Evolutionary conservation across 73 alveolate genomes (phyloP).

Genomic region (Loxodes magnus): DNA sequence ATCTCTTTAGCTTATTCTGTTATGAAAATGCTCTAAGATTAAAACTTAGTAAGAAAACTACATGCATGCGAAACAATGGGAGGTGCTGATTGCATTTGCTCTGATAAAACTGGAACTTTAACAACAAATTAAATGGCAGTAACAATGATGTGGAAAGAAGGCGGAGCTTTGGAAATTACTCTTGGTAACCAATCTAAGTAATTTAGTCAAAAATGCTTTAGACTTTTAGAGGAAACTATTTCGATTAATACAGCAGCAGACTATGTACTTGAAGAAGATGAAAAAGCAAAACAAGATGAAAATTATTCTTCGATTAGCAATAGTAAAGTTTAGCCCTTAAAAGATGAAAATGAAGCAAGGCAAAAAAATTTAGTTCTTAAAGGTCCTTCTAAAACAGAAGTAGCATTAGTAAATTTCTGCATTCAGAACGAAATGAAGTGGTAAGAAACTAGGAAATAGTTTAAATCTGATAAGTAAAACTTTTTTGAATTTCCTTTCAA

Average conservation of each 20-base stretch:
- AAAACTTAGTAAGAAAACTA: slow-evolving; percentile 69
- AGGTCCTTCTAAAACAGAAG: not conserved
- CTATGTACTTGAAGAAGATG: not conserved
- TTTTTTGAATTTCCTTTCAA: slow-evolving; percentile 51
- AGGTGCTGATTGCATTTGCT: slow-evolving; percentile 75
- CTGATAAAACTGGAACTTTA: slow-evolving; percentile 90
- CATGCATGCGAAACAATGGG: slow-evolving; percentile 95
- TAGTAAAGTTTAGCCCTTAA: too few species aligned
- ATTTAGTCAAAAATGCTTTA: not conserved
- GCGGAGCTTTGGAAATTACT: not conserved
- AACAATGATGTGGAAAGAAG: slow-evolving; percentile 9
- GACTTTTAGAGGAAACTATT: not conserved
- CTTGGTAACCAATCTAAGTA: not conserved
- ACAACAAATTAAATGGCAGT: slow-evolving; percentile 60
- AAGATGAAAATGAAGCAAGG: not conserved
- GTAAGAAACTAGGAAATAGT: slow-evolving; percentile 16
- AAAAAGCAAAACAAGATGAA: slow-evolving; percentile 1
- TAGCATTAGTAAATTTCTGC: not conserved
- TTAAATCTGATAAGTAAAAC: slow-evolving; percentile 10
- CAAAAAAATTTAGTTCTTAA: not conserved
- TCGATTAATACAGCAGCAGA: not conserved
- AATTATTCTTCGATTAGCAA: too few species aligned
- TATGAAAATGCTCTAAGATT: slow-evolving; percentile 66
- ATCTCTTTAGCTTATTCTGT: slow-evolving; percentile 66
- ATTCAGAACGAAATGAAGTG: too few species aligned